Evolutionary conservation across 2,329 filamentous ascomycete genomes (phyloP).

Genomic region (Alternaria angustiovoidea): DNA sequence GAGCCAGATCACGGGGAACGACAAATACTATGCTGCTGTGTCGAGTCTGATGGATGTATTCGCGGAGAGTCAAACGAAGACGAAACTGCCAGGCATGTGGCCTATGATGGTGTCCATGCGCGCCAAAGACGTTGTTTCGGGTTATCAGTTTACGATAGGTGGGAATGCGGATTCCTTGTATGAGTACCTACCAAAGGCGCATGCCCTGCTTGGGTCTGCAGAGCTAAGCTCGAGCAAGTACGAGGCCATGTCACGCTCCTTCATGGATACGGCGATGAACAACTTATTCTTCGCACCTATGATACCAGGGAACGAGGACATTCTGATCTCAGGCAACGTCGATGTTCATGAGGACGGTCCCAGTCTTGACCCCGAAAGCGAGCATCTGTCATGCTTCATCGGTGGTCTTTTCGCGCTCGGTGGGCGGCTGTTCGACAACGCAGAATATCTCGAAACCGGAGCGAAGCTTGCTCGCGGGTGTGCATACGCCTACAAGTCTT

Average conservation of each 20-base stretch:
- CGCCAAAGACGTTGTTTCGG: constrained; percentile 37
- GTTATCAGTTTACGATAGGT: constrained; percentile 46
- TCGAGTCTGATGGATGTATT: constrained; percentile 44
- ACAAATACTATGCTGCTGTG: constrained; percentile 50
- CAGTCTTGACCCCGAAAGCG: constrained; percentile 57
- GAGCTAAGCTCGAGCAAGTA: constrained; percentile 60
- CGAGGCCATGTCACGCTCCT: constrained; percentile 61
- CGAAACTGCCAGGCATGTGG: constrained; percentile 48
- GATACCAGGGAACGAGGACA: constrained; percentile 37
- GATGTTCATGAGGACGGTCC: constrained; percentile 22
- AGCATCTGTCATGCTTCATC: constrained; percentile 68
- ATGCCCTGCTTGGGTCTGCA: constrained; percentile 49
- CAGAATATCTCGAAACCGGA: constrained; percentile 63
- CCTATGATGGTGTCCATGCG: constrained; percentile 50
- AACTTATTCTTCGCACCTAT: constrained; percentile 60
- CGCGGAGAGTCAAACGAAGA: constrained; percentile 41
- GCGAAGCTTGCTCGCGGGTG: constrained; percentile 67
- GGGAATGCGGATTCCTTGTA: constrained; percentile 50
- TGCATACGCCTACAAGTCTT: constrained; percentile 66
- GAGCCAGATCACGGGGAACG: constrained; percentile 46
- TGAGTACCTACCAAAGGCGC: constrained; percentile 50
- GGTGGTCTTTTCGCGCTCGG: constrained; percentile 69
- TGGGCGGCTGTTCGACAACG: constrained; percentile 62
- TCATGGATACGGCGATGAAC: constrained; percentile 56
- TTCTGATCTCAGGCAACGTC: constrained; percentile 50